Conservation (phyloP, 2,329 filamentous ascomycete species). For the Stagonosporopsis tanaceti region DNA sequence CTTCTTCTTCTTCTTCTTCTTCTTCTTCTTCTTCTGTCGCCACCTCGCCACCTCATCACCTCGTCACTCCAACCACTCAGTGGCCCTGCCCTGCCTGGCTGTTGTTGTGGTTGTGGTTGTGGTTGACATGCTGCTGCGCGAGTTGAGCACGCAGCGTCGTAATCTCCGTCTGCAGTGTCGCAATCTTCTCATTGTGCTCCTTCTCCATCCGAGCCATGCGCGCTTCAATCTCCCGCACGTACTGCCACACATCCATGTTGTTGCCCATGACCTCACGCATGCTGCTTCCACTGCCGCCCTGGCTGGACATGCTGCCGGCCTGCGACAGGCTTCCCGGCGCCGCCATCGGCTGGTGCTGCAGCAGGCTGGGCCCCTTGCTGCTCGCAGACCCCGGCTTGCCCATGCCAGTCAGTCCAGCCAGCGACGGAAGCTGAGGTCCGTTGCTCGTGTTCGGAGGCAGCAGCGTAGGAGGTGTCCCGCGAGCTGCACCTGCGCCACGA, state of each 20-base stretch:
- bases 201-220: slow-evolving; percentile 57
- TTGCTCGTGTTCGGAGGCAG: slow-evolving; percentile 53
- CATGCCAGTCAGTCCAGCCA: slow-evolving; percentile 53
- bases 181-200: slow-evolving; percentile 57
- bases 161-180: slow-evolving; percentile 55
- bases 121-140: slow-evolving; percentile 46
- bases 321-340: slow-evolving; percentile 55
- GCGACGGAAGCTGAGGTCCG: slow-evolving; percentile 52
- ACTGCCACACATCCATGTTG: slow-evolving; percentile 69
- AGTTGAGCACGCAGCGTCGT: slow-evolving; percentile 48
- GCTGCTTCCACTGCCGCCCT: slow-evolving; percentile 67
- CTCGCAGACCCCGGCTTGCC: slow-evolving; percentile 43
- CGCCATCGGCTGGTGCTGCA: slow-evolving; percentile 51
- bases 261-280: slow-evolving; percentile 73
- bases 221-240: slow-evolving; percentile 74
- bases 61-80: background rate
- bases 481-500: slow-evolving; percentile 58
- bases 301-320: slow-evolving; percentile 59
- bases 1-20: too few species aligned
- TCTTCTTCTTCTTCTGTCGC: too few species aligned
- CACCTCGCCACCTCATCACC: background rate
- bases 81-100: slow-evolving; percentile 28
- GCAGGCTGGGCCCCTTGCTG: slow-evolving; percentile 50
- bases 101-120: background rate
- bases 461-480: slow-evolving; percentile 62